Percentiles rank a stretch among this genome's conserved stretches.
phyloP scores from a whole-genome alignment of 345 rosid genomes.

The Gynandropsis gynandra region DNA sequence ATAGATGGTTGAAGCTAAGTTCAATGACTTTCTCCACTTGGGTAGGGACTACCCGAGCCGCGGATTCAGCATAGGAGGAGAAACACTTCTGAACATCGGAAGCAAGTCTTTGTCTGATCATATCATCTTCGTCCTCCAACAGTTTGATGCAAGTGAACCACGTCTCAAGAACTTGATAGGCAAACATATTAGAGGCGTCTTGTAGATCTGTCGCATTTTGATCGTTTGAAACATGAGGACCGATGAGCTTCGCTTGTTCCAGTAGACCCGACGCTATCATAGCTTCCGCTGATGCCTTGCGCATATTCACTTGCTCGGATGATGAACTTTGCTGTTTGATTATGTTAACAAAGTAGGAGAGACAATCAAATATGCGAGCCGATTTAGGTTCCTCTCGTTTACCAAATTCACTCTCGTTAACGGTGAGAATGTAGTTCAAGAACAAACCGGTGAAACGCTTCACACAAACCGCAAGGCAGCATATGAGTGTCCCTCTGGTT shows the following conservation, averaged over 20 bases:
- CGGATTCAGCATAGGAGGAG: constrained; percentile 26
- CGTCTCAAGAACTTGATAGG: constrained; percentile 46
- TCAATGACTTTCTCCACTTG: constrained; percentile 90
- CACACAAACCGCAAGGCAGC: constrained; percentile 81
- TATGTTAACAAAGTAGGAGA: constrained; percentile 45
- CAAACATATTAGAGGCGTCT: constrained; percentile 39
- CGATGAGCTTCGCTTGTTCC: constrained; percentile 65
- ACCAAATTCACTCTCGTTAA: constrained; percentile 21
- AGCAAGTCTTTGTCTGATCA: constrained; percentile 61
- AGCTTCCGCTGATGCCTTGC: constrained; percentile 77
- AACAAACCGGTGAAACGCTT: constrained; percentile 41
- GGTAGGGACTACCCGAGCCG: constrained; percentile 37
- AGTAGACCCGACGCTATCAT: constrained; percentile 77
- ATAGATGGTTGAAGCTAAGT: constrained; percentile 56
- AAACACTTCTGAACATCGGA: constrained; percentile 57
- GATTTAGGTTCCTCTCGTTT: constrained; percentile 26
- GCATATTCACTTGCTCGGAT: constrained; percentile 74
- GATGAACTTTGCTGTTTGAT: constrained; percentile 64
- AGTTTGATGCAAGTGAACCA: constrained; percentile 79
- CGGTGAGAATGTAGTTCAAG: constrained; percentile 22
- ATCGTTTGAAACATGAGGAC: constrained; percentile 38
- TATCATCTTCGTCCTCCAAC: constrained; percentile 93
- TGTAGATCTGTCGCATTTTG: constrained; percentile 24
- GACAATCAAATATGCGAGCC: constrained; percentile 37
- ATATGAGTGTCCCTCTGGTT: constrained; percentile 56